A percentile compares a stretch with the other conserved stretches of the same genome.
phyloP scores from a whole-genome alignment of 225 moss, liverwort and hornwort genomes.

The Anthoceros angustus region DNA sequence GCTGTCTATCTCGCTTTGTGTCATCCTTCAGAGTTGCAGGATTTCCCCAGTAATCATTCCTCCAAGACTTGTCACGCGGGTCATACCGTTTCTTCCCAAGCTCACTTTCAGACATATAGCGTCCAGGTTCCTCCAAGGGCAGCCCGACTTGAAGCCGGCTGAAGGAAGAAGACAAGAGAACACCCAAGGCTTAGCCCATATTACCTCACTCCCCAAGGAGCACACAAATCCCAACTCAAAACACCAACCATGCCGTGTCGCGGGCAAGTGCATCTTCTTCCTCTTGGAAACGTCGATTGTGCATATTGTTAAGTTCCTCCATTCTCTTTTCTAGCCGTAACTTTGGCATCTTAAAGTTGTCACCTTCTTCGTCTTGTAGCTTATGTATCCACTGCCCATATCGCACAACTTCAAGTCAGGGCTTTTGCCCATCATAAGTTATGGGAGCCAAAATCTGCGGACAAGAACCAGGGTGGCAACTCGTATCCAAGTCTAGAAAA shows the following conservation, averaged over 20 bases:
- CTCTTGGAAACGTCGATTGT: conserved; percentile 44
- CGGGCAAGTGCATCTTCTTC: conserved; percentile 54
- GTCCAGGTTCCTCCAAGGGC: conserved; percentile 85
- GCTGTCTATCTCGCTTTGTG: conserved; percentile 52
- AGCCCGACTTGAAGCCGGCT: conserved; percentile 70
- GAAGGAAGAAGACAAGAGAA: conserved; percentile 1
- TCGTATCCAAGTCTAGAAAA: no score
- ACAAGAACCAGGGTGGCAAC: no score
- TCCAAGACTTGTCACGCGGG: conserved; percentile 78
- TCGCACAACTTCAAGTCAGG: neutral
- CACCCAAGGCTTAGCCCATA: neutral
- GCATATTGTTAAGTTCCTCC: conserved; percentile 50
- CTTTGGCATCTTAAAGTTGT: conserved; percentile 38
- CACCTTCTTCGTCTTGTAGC: conserved; percentile 16
- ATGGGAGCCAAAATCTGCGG: neutral
- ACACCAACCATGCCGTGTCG: conserved; percentile 49
- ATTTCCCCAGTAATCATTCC: conserved; percentile 91
- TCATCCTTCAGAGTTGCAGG: conserved; percentile 65
- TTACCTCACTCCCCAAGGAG: neutral
- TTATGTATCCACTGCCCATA: neutral
- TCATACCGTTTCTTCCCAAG: conserved; percentile 94
- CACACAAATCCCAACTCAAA: neutral
- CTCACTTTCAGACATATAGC: conserved; percentile 61
- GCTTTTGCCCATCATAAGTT: neutral
- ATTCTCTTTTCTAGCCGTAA: conserved; percentile 47